Base-by-base conservation (phyloP, 768 basidiomycete genomes). In the Chlorophyllum brunneum region DNA sequence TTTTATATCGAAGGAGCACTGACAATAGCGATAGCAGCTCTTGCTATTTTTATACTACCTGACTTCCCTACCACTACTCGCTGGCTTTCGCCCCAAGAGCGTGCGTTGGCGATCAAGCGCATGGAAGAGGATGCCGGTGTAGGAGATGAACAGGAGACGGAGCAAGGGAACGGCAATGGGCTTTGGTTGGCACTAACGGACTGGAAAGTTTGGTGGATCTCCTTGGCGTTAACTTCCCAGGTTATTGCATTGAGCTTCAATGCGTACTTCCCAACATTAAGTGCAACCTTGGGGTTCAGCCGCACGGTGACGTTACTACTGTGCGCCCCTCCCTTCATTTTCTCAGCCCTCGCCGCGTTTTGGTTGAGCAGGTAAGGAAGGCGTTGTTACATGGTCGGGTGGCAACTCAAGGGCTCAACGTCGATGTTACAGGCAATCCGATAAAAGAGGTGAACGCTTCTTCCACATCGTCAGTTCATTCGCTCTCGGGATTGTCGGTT, bases 171-270 rank as follows among this genome's bases (percentile, higher is more conserved):
- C 6, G 58, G 63, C 11, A 65, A 67, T 20, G 89, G 88, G 2
- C 62, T 93, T 2, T 61, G 69, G 33, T 66, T 87, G 55, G 87
- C 92, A 0, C 42, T 92, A 51, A 73, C 72, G 16, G 92, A 94
- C 61, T 83, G 85, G 86, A 88, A 85, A 65, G 88, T 94, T 33
- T 93, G 90, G 86, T 88, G 80, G 79, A 73, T 95, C 38, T 75
- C 85, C 16, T 49, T 89, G 24, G 75, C 83, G 2, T 64, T 88
- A 51, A 79, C 80, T 11, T 76, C 75, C 58, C 75, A 82, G 68
- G 77, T 81, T 30, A 67, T 86, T 31, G 80, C 85, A 7, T 60
- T 90, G 23, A 83, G 82, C 3, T 92, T 92, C 74, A 86, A 88
- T 63, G 83, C 82, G 6, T 90, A 83, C 66, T 92, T 92, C 69